Conservation (phyloP, 73 alveolate genomes). For the Tetrahymena elliotti region DNA sequence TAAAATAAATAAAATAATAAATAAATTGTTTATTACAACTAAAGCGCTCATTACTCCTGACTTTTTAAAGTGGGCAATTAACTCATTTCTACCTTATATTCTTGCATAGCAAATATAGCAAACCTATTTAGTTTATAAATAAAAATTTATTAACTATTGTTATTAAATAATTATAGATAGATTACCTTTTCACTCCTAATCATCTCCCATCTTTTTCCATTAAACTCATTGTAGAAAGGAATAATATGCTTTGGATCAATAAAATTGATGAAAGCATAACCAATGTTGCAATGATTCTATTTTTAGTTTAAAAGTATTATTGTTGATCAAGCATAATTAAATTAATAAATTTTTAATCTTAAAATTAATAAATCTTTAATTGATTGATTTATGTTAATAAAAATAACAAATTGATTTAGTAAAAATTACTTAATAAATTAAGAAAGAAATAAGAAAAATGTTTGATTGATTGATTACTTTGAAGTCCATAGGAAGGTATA, state of each 20-base stretch:
- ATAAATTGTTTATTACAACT: not conserved
- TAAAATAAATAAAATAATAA: not conserved
- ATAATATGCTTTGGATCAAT: constrained; percentile 49
- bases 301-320: not conserved
- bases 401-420: not conserved
- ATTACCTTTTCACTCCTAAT: constrained; percentile 37
- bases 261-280: constrained; percentile 81
- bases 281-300: constrained; percentile 73
- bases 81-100: constrained; percentile 40
- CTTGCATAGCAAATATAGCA: constrained; percentile 58
- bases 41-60: constrained; percentile 36
- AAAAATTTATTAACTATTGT: not conserved
- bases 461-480: constrained; percentile 27
- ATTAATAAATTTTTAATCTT: too few relatives aligned
- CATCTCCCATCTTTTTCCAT: constrained; percentile 70
- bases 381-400: too few relatives aligned
- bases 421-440: not conserved
- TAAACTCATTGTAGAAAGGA: constrained; percentile 58
- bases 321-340: too few relatives aligned
- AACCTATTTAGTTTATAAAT: not conserved
- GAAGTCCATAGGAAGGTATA: constrained; percentile 68
- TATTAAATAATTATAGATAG: not conserved
- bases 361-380: too few relatives aligned
- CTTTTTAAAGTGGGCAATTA: constrained; percentile 45
- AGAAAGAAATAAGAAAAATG: not conserved